These are phyloP conservation scores for Colletotrichum endophyticum DNA, from an alignment of 2,329 filamentous ascomycete genomes.

Conservation along the genomic window DNA sequence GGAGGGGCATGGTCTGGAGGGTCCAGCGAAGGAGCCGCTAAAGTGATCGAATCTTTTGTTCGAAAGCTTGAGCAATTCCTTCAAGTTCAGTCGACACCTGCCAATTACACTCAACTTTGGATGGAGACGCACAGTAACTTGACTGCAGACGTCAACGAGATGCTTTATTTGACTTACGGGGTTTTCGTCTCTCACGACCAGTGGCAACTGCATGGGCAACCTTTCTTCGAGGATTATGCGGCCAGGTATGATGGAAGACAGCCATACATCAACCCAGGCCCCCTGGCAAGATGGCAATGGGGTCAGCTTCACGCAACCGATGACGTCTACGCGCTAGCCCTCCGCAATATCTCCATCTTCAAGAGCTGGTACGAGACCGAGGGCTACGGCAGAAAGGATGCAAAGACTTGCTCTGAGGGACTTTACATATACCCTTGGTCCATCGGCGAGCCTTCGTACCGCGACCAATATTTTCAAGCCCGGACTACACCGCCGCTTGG, in stretches of 20 bases:
- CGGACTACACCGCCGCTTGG: neutral
- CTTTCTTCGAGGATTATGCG: neutral
- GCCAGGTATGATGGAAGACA: conserved; percentile 33
- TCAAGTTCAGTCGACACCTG: neutral
- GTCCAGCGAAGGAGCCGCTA: neutral
- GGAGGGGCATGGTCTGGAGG: neutral
- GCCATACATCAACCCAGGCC: conserved; percentile 39
- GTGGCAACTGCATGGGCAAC: neutral
- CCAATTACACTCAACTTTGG: neutral
- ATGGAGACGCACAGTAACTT: neutral
- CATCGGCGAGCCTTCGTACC: neutral
- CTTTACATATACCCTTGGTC: conserved; percentile 16
- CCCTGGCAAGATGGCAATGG: conserved; percentile 36
- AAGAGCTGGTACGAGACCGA: conserved; percentile 14
- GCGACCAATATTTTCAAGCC: neutral
- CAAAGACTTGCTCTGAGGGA: conserved; percentile 14
- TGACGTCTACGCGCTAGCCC: neutral
- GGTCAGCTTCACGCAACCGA: conserved; percentile 20
- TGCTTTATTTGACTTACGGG: neutral
- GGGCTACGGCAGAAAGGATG: conserved; percentile 14
- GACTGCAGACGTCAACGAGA: neutral
- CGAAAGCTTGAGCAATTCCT: neutral
- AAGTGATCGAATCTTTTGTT: neutral
- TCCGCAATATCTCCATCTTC: neutral
- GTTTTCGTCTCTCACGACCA: neutral